A percentile compares a stretch with the other conserved stretches of the same genome.
These are phyloP conservation scores for Colletotrichum sp. DNA, from an alignment of 2,329 filamentous ascomycete species.

Conservation along the genomic window DNA sequence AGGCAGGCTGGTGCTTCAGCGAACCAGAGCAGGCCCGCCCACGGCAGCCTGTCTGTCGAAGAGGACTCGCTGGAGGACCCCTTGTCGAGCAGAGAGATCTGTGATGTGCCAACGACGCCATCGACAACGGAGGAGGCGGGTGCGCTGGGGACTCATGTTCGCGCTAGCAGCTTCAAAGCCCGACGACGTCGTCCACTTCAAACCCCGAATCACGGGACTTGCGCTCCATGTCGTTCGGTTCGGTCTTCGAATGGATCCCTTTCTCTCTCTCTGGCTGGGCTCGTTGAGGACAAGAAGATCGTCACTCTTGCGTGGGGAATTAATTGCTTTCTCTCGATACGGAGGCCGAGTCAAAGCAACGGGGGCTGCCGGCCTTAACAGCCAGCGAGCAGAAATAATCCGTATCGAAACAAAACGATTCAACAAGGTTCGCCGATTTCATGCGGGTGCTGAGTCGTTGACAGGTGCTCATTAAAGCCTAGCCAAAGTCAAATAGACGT, in stretches of 20 bases:
- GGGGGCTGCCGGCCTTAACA: not conserved
- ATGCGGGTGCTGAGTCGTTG: slow-evolving; percentile 12
- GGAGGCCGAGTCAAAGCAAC: not conserved
- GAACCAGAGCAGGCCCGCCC: not conserved
- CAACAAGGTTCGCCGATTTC: not conserved
- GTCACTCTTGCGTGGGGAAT: not conserved
- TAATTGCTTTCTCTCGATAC: not conserved
- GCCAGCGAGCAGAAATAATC: not conserved
- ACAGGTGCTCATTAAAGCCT: not conserved
- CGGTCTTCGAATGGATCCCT: not conserved
- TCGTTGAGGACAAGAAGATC: not conserved
- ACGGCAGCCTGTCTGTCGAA: not conserved
- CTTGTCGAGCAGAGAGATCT: slow-evolving; percentile 1
- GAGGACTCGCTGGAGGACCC: not conserved
- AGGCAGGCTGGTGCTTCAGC: not conserved
- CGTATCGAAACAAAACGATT: slow-evolving; percentile 12
- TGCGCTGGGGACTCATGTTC: not conserved
- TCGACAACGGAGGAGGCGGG: slow-evolving; percentile 9
- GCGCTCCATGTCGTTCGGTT: not conserved
- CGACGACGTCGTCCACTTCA: slow-evolving; percentile 1
- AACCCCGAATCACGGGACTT: slow-evolving; percentile 10
- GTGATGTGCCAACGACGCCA: not conserved
- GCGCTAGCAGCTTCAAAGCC: slow-evolving; percentile 14
- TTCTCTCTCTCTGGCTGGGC: not conserved
- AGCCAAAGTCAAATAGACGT: slow-evolving; percentile 7